Percentiles rank a stretch among this genome's conserved stretches.
Conservation (phyloP, 2,329 filamentous ascomycete genomes). For the Tricladium varicosporioides region DNA sequence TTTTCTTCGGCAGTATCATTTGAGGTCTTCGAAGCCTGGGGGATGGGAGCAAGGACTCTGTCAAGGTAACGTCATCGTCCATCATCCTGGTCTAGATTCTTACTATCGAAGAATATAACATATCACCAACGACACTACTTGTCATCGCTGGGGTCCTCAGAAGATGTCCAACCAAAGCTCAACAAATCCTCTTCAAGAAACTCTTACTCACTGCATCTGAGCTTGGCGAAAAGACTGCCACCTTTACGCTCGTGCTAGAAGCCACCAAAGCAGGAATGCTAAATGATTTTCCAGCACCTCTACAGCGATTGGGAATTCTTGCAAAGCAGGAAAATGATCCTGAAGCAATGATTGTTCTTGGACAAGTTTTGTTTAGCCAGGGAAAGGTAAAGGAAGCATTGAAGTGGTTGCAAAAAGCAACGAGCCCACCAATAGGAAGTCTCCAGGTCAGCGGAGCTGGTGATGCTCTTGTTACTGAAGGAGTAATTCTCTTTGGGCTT, state of each 20-base stretch:
- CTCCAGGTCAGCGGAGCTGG: slow-evolving; percentile 27
- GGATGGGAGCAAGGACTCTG: slow-evolving; percentile 14
- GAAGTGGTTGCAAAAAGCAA: slow-evolving; percentile 26
- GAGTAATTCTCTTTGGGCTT: slow-evolving; percentile 19
- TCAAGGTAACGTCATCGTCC: not conserved
- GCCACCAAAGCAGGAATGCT: slow-evolving; percentile 15
- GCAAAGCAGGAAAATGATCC: slow-evolving; percentile 28
- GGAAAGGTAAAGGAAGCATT: slow-evolving; percentile 24
- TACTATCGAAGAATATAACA: slow-evolving; percentile 23
- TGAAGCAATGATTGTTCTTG: slow-evolving; percentile 31
- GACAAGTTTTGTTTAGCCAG: slow-evolving; percentile 24
- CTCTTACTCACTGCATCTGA: slow-evolving; percentile 27
- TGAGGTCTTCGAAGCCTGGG: not conserved
- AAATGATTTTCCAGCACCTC: slow-evolving; percentile 8
- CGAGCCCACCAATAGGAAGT: slow-evolving; percentile 14
- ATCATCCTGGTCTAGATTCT: not conserved
- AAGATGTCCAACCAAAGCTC: slow-evolving; percentile 15
- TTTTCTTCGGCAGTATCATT: slow-evolving; percentile 24
- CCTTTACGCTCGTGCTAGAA: slow-evolving; percentile 22
- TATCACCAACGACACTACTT: slow-evolving; percentile 22
- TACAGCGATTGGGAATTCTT: slow-evolving; percentile 22
- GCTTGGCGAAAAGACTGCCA: slow-evolving; percentile 30
- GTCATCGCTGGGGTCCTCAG: slow-evolving; percentile 26
- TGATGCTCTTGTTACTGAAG: slow-evolving; percentile 27
- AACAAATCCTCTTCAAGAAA: slow-evolving; percentile 22